A percentile compares a stretch with the other conserved stretches of the same genome.
Conservation (phyloP, 2,329 filamentous ascomycete genomes). For the Penicillium janthinellum region DNA sequence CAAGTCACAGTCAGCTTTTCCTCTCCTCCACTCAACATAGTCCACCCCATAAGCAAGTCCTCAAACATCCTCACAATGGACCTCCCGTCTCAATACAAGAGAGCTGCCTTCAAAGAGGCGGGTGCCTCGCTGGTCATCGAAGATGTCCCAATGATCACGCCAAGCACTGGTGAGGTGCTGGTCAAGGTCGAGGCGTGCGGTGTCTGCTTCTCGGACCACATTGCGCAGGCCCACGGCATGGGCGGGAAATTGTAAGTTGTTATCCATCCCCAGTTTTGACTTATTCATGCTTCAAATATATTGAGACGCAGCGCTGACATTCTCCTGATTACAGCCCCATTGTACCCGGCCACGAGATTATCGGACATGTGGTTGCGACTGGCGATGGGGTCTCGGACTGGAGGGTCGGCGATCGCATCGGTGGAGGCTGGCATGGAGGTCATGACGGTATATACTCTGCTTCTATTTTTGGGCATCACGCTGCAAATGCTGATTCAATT, state of each 20-base stretch:
- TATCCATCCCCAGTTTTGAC: constrained; percentile 2
- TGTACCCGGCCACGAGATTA: constrained; percentile 70
- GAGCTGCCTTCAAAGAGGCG: constrained; percentile 60
- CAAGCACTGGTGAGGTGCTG: constrained; percentile 62
- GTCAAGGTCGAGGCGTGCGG: constrained; percentile 73
- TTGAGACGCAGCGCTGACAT: background rate
- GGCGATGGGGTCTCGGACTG: constrained; percentile 57
- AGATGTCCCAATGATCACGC: constrained; percentile 60
- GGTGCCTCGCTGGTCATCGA: constrained; percentile 59
- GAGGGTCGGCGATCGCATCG: constrained; percentile 66
- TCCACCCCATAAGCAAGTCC: too few species aligned
- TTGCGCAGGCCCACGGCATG: constrained; percentile 52
- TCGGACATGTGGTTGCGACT: constrained; percentile 67
- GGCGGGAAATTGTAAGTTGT: constrained; percentile 53
- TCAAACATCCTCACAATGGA: background rate
- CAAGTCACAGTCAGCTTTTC: background rate
- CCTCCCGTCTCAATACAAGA: constrained; percentile 68
- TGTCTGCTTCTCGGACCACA: constrained; percentile 67
- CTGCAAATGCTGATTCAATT: too few species aligned
- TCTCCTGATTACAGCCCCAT: constrained; percentile 49
- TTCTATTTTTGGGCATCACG: background rate
- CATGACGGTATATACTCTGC: constrained; percentile 31
- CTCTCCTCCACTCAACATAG: background rate
- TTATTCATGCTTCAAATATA: background rate
- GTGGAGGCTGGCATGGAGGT: constrained; percentile 69